Evolutionary conservation across 2,329 filamentous ascomycete genomes (phyloP), one percentile per base, ranked within the genome.

Genomic region (Teratosphaeria zuluensis): DNA sequence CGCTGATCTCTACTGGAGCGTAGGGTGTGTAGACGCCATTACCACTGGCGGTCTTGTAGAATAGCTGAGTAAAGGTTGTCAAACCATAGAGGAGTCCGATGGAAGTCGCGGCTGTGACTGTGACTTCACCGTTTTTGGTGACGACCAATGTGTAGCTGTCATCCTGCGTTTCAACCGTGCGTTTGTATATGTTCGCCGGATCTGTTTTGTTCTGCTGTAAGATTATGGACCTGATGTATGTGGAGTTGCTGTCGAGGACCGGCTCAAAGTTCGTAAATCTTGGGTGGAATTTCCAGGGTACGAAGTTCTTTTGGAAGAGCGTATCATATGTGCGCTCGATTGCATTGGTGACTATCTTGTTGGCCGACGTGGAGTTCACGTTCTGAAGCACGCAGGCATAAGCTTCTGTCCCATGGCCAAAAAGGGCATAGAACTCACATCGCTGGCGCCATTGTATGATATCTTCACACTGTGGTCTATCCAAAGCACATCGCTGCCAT

Each of bases 11-110:
- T 2, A 95, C 80, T 0, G 91, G 91, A 1, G 86, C 88, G 42
- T 83, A 74, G 0, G 80, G 80, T 1, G 87, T 90, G 75, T 95
- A 95, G 1, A 79, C 72, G 11, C 74, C 68, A 30, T 81, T 82
- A 32, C 58, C 55, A 11, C 58, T 63, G 73, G 90, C 86, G 14
- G 16, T 28, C 70, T 83, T 72, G 75, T 84, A 92, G 75, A 94
- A 94, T 16, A 95, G 81, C 76, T 95, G 90, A 0, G 82, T 80
- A 68, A 94, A 90, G 1, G 88, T 86, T 64, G 88, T 86, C 24
- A 95, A 78, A n/a, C 81, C 90, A 63, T 84, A 83, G 19, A 90
- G 77, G 35, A 92, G 76, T 55, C 90, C 90, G 6, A 83, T 81
- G 16, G 86, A 85, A 1, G 87, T 84, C 38, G 78, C 78, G 16